Conservation (phyloP, 352 stramenopile genomes). For the Phytophthora pini region DNA sequence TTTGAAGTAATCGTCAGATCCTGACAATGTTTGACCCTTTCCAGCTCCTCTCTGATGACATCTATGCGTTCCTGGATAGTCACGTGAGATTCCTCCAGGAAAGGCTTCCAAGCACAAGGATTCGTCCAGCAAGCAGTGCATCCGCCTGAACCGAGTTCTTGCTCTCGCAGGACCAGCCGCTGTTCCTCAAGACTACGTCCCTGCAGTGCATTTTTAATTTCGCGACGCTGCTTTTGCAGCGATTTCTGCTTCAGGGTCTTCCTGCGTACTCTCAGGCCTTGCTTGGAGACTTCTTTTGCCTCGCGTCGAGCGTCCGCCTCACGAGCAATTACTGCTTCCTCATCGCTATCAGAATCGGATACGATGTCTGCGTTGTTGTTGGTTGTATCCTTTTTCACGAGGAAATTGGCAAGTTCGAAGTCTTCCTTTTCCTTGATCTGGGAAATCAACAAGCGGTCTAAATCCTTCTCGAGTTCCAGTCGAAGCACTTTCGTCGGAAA, state of each 20-base stretch:
- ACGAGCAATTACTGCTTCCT: constrained; percentile 70
- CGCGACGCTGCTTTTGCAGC: constrained; percentile 73
- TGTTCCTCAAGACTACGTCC: constrained; percentile 71
- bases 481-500: constrained; percentile 91
- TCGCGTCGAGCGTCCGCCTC: constrained; percentile 46
- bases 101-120: constrained; percentile 69
- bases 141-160: constrained; percentile 72
- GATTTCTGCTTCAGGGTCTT: constrained; percentile 64
- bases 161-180: constrained; percentile 61
- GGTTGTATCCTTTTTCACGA: constrained; percentile 25
- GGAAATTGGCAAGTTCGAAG: constrained; percentile 61
- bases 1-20: constrained; percentile 59
- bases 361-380: constrained; percentile 27
- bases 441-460: constrained; percentile 89
- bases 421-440: constrained; percentile 84
- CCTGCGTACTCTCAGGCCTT: constrained; percentile 51
- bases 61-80: constrained; percentile 69
- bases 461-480: constrained; percentile 91
- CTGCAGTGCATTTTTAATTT: constrained; percentile 78
- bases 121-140: constrained; percentile 87
- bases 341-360: constrained; percentile 76
- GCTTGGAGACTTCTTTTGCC: constrained; percentile 42
- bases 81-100: constrained; percentile 57
- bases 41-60: constrained; percentile 67
- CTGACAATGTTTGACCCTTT: constrained; percentile 66